Evolutionary conservation across 345 rosid genomes (phyloP).

Genomic region (Turritis glabra): DNA sequence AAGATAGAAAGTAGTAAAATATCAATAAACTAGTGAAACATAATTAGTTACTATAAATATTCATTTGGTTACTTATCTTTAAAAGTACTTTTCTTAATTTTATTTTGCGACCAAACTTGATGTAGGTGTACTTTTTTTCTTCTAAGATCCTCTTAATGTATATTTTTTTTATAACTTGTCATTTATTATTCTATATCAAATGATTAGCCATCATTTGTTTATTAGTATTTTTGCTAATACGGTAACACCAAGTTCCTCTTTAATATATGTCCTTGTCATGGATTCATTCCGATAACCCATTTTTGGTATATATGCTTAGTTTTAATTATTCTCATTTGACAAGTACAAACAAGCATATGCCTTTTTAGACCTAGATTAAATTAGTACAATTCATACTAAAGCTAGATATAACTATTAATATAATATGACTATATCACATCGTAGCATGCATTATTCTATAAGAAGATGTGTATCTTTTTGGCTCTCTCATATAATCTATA

Average conservation of each 20-base stretch:
- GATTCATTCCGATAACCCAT: conserved; percentile 21
- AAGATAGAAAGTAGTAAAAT: not conserved
- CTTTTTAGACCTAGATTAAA: not conserved
- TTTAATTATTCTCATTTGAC: conserved; percentile 5
- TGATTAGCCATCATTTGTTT: conserved; percentile 16
- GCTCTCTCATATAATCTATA: not conserved
- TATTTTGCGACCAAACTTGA: conserved; percentile 6
- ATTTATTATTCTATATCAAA: conserved; percentile 1
- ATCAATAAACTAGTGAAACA: not conserved
- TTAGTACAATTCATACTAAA: conserved; percentile 25
- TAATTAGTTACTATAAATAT: not conserved
- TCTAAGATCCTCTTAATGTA: conserved; percentile 3
- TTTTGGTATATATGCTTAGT: conserved; percentile 31
- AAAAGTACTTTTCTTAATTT: not conserved
- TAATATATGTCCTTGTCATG: conserved; percentile 5
- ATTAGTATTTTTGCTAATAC: not conserved
- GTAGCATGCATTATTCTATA: conserved; percentile 1
- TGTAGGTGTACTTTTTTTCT: not conserved
- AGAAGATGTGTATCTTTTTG: not conserved
- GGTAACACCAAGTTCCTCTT: not conserved
- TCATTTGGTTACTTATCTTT: conserved; percentile 18
- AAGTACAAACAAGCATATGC: conserved; percentile 27
- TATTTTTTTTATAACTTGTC: no score
- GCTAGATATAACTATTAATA: conserved; percentile 10
- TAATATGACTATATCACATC: conserved; percentile 17